Evolutionary conservation across 164 flowering plant genomes (phyloP).

Genomic region (Amborella trichopoda): DNA sequence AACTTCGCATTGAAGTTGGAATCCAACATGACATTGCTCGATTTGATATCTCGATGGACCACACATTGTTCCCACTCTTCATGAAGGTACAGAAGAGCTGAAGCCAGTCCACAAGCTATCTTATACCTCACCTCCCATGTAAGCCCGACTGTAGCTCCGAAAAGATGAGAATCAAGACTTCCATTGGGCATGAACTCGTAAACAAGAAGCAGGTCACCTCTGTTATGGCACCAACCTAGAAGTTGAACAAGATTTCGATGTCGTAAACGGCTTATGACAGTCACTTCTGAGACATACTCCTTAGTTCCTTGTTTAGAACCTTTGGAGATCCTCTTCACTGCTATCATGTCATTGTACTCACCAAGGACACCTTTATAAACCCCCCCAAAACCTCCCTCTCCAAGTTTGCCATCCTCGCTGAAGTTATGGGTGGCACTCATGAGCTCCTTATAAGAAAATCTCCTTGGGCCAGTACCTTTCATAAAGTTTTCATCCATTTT

Average conservation of each 20-base stretch:
- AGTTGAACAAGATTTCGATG: conserved; percentile 38
- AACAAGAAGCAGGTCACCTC: conserved; percentile 44
- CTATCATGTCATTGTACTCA: not conserved
- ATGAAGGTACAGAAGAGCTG: conserved; percentile 26
- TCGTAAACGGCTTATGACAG: conserved; percentile 1
- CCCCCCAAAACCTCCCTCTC: conserved; percentile 7
- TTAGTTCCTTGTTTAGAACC: conserved; percentile 3
- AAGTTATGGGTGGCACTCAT: not conserved
- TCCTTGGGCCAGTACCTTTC: conserved; percentile 3
- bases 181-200: conserved; percentile 67
- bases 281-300: conserved; percentile 3
- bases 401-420: conserved; percentile 2
- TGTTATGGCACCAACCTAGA: conserved; percentile 80
- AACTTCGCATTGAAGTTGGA: conserved; percentile 6
- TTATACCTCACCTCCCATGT: conserved; percentile 5
- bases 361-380: conserved; percentile 1
- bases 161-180: conserved; percentile 54
- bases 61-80: too few species aligned
- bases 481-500: too few species aligned
- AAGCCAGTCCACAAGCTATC: conserved; percentile 4
- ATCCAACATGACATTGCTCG: too few species aligned
- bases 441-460: not conserved
- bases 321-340: conserved; percentile 1
- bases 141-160: conserved; percentile 4
- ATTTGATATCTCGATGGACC: too few species aligned